Evolutionary conservation across 2,329 filamentous ascomycete genomes (phyloP), one percentile per base, ranked within the genome.

Genomic region (Penicillium sp.): DNA sequence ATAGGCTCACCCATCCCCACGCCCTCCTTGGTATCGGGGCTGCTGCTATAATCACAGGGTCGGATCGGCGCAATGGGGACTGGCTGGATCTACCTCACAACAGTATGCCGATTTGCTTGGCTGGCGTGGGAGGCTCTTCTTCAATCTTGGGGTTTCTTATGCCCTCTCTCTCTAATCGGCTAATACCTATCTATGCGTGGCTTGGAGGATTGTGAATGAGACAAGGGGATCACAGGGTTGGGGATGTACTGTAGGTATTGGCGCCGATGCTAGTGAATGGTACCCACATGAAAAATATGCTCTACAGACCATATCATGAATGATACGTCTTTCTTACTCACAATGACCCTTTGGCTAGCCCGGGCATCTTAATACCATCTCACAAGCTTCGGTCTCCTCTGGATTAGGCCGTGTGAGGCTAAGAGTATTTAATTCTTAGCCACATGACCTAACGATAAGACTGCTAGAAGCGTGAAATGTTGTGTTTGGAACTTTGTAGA

Each of bases 111-210:
- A 24, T 6, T 50, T 38, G 33, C 33, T 50, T 30, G 17, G 19
- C 19, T 26, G 17, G 12, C n/a, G 10, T 33, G 38, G 26, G 17
- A 12, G 22, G 12, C n/a, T n/a, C n/a, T n/a, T n/a, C n/a, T n/a
- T n/a, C n/a, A n/a, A n/a, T n/a, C 15, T 26, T 38, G 35, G 33
- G n/a, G 15, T 30, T 10, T 26, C n/a, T 30, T 22, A 9, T 15
- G 17, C 35, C 19, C 24, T 22, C 28, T 40, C 30, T 40, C n/a
- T 37, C 9, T 40, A 22, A 7, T 30, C 19, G 3, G n/a, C n/a
- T n/a, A 50, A 50, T 57, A 57, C 55, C 55, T 44, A 57, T 42
- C 19, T 2, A n/a, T 24, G 55, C 22, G n/a, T n/a, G 33, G 37
- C 9, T 28, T 5, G 55, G 22, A 40, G 33, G 19, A 57, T 13